phyloP scores from a whole-genome alignment of 2,329 filamentous ascomycete genomes.

The Diaporthe sp. region DNA sequence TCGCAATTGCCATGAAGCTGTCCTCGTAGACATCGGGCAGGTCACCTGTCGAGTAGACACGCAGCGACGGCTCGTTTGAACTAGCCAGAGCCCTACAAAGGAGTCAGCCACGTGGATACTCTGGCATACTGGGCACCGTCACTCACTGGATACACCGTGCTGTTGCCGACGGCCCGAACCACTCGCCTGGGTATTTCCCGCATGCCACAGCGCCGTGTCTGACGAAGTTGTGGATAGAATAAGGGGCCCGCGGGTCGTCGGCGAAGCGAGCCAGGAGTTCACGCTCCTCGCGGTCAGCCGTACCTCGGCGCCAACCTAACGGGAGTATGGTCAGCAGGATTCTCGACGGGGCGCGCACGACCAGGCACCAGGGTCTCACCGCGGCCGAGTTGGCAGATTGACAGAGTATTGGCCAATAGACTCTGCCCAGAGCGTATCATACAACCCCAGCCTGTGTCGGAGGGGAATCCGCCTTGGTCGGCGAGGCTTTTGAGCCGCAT shows the following conservation, averaged over 20 bases:
- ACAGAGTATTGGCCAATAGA: constrained; percentile 87
- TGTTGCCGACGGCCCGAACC: constrained; percentile 98
- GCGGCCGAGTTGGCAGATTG: constrained; percentile 81
- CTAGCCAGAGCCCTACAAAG: constrained; percentile 78
- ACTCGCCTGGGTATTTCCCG: constrained; percentile 95
- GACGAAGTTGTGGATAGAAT: constrained; percentile 96
- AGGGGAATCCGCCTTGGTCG: constrained; percentile 87
- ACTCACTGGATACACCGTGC: constrained; percentile 92
- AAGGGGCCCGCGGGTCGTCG: constrained; percentile 87
- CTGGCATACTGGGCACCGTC: background rate
- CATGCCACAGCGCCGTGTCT: constrained; percentile 87
- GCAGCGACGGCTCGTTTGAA: constrained; percentile 73
- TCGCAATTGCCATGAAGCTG: constrained; percentile 83
- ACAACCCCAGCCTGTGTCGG: constrained; percentile 97
- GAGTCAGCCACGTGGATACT: constrained; percentile 11
- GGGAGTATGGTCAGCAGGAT: constrained; percentile 16
- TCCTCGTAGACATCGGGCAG: constrained; percentile 95
- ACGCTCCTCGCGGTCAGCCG: constrained; percentile 72
- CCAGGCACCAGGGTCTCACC: constrained; percentile 63
- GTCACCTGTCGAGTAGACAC: constrained; percentile 91
- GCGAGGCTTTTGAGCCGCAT: constrained; percentile 86
- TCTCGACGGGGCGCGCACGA: background rate
- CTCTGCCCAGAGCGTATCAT: constrained; percentile 99
- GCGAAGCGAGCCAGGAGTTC: constrained; percentile 85
- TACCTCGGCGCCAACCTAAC: constrained; percentile 81